Conservation (phyloP, 2,329 filamentous ascomycete genomes). For the Albophoma yamanashiensis region DNA sequence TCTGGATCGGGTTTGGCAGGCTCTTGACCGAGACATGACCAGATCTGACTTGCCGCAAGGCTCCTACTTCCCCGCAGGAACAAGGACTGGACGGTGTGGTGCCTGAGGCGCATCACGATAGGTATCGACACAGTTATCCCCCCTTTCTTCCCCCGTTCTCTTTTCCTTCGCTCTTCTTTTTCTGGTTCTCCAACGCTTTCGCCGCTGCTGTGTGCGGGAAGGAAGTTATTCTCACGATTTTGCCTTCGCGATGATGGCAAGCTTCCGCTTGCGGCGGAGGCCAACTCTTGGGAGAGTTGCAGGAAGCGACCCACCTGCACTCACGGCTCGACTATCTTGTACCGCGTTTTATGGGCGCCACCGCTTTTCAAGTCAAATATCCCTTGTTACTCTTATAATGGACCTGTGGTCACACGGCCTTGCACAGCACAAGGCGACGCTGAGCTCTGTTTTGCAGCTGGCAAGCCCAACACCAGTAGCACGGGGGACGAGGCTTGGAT, state of each 20-base stretch:
- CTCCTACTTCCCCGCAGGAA: slow-evolving; percentile 37
- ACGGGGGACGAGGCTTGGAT: neutral
- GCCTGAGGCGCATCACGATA: slow-evolving; percentile 20
- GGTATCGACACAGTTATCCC: slow-evolving; percentile 12
- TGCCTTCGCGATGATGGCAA: neutral
- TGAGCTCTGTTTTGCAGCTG: neutral
- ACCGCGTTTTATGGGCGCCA: neutral
- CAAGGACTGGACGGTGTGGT: slow-evolving; percentile 33
- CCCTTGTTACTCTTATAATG: neutral
- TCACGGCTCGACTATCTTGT: neutral
- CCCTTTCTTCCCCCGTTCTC: slow-evolving; percentile 4
- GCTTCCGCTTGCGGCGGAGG: neutral
- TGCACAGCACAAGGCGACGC: neutral
- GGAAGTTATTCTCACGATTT: neutral
- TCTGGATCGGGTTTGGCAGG: slow-evolving; percentile 40
- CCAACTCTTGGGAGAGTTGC: neutral
- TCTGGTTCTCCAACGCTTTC: slow-evolving; percentile 5
- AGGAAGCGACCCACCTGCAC: neutral
- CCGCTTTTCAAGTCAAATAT: neutral
- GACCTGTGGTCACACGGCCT: slow-evolving; percentile 1
- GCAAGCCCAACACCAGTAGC: neutral
- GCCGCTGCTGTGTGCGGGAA: slow-evolving; percentile 1
- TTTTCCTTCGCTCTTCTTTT: slow-evolving; percentile 15
- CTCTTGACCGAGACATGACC: slow-evolving; percentile 33
- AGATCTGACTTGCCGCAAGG: slow-evolving; percentile 56